Base-by-base conservation (phyloP, 495 filamentous ascomycete species). In the Penicilliopsis zonata region DNA sequence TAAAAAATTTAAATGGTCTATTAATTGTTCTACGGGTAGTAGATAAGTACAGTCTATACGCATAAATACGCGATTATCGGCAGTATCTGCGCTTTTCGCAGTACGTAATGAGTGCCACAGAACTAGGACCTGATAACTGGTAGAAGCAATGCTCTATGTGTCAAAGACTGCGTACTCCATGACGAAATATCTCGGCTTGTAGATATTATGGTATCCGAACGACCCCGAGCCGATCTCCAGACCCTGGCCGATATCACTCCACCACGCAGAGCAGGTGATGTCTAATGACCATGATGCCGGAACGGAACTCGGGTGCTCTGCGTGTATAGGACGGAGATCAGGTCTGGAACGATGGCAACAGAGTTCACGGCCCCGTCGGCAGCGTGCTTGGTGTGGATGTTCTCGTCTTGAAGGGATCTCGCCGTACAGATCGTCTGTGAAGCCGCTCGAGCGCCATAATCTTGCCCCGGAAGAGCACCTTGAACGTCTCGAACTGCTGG, bases 341-440 rank as follows among this genome's bases (percentile, higher is more conserved):
- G 47, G 40, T 79, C 76, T 0, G 76, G 74, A 9, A 74, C 72
- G 2, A 69, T 60, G 0, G 73, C 72, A 7, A 79, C 30, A 1
- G 72, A 52, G 29, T 62, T 57, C 26, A 66, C 47, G 28, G 28
- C 57, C 38, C 53, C 55, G 15, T 46, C 37, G 2, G 36, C 36
- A n/a, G 47, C 42, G 20, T 57, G 47, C 26, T 57, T 60, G 4
- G 68, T 72, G 10, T 65, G 57, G 12, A 76, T 70, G 42, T 77
- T 79, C 43, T 79, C 74, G 44, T 77, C 77, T 53, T 76, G 75
- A 51, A 78, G 76, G 1, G 72, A 66, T 66, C 46, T 59, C 61
- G 7, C 62, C 72, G 44, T 67, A 69, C 23, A 61, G 52, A 40
- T 70, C 69, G 13, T 33, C 44, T 57, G 55, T 71, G 26, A 51